Percentiles rank a stretch among this genome's conserved stretches.
phyloP scores from a whole-genome alignment of 73 alveolate species.

The Paramecium sexaurelia region DNA sequence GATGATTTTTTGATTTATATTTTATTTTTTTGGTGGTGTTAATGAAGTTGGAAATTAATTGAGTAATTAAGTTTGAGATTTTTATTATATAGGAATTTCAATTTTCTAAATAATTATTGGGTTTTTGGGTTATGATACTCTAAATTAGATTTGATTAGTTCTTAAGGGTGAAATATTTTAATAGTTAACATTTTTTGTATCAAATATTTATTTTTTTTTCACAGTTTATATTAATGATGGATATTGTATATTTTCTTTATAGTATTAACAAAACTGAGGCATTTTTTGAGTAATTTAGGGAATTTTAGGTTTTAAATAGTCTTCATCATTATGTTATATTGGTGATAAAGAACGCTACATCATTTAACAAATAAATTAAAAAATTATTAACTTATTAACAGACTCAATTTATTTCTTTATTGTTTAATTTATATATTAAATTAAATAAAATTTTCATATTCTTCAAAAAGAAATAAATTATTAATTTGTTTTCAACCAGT shows the following conservation, averaged over 20 bases:
- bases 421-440: no score
- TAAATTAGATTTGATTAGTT: neutral
- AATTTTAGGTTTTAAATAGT: neutral
- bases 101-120: neutral
- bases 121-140: neutral
- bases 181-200: neutral
- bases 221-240: constrained; percentile 21
- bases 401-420: constrained; percentile 6
- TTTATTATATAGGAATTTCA: neutral
- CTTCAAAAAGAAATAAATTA: no score
- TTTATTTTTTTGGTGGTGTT: neutral
- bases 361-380: constrained; percentile 21
- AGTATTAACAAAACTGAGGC: neutral
- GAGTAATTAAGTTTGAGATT: neutral
- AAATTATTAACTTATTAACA: neutral
- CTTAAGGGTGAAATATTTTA: neutral
- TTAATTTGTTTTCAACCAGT: no score
- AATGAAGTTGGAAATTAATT: neutral
- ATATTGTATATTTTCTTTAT: neutral
- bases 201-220: neutral
- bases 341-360: constrained; percentile 9
- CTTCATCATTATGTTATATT: neutral
- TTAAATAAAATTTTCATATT: no score
- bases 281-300: neutral
- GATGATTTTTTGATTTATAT: neutral